These are phyloP conservation scores for Sporisorium iseilematis-ciliati DNA, from an alignment of 1,284 basidiomycete species.

Conservation along the genomic window DNA sequence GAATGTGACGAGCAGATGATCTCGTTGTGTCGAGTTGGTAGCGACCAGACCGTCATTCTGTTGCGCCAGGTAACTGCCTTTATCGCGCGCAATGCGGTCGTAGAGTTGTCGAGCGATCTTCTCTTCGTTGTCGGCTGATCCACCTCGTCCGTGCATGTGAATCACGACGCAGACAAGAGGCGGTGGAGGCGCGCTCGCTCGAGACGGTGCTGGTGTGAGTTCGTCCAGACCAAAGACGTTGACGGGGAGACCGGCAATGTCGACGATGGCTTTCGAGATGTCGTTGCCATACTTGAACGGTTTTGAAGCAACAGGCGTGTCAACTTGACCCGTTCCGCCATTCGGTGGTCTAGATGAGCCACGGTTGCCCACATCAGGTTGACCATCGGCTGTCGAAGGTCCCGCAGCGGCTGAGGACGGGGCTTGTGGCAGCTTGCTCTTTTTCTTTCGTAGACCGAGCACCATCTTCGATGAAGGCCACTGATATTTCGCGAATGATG, in stretches of 20 bases:
- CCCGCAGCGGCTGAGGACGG: conserved; percentile 7
- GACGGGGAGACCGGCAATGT: conserved; percentile 63
- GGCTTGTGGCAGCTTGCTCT: conserved; percentile 26
- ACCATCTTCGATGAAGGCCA: conserved; percentile 13
- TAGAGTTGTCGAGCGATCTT: conserved; percentile 61
- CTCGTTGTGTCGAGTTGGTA: conserved; percentile 36
- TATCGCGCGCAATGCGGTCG: conserved; percentile 48
- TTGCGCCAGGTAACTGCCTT: conserved; percentile 12
- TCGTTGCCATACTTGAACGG: conserved; percentile 38
- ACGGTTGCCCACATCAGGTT: conserved; percentile 6
- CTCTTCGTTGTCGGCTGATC: conserved; percentile 61
- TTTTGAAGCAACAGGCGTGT: not conserved
- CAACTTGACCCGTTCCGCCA: not conserved
- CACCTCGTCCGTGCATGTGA: conserved; percentile 66
- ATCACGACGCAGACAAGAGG: conserved; percentile 62
- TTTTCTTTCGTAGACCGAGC: conserved; percentile 41
- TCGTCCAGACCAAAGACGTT: conserved; percentile 64
- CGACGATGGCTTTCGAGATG: conserved; percentile 42
- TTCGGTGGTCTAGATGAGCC: conserved; percentile 17
- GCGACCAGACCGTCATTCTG: conserved; percentile 26
- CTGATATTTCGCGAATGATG: not conserved
- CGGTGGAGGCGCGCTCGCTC: conserved; percentile 44
- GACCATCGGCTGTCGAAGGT: conserved; percentile 1
- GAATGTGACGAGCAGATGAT: conserved; percentile 68
- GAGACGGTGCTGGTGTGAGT: conserved; percentile 51